phyloP scores from a whole-genome alignment of 371 early-diverging fungal genomes.

The Circinella umbellata region DNA sequence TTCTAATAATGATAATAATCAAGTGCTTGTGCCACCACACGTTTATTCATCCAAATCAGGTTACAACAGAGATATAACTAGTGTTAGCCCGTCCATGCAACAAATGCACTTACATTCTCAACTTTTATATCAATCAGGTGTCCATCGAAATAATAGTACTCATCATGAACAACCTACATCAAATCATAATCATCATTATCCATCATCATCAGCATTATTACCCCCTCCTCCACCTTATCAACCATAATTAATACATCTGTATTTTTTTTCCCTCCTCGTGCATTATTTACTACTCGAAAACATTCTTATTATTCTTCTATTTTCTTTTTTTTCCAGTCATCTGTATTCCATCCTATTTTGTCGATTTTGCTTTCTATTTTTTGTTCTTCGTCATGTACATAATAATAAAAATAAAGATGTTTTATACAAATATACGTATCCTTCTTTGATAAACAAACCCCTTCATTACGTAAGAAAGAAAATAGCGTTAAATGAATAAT shows the following conservation, averaged over 20 bases:
- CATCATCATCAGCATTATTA: constrained; percentile 3
- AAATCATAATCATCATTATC: background rate
- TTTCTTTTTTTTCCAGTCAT: background rate
- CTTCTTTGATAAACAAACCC: too few relatives aligned
- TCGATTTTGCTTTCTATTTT: too few relatives aligned
- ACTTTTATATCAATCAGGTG: constrained; percentile 15
- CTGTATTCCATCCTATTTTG: too few relatives aligned
- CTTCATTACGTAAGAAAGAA: too few relatives aligned
- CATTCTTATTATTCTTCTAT: background rate
- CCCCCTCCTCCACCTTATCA: constrained; percentile 17
- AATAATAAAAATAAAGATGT: too few relatives aligned
- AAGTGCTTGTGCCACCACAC: background rate
- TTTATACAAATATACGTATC: too few relatives aligned
- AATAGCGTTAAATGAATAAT: too few relatives aligned
- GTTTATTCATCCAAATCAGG: background rate
- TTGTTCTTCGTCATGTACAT: too few relatives aligned
- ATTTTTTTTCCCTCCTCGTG: background rate
- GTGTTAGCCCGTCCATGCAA: constrained; percentile 21
- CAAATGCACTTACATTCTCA: constrained; percentile 20
- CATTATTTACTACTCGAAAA: too few relatives aligned
- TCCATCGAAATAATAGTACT: constrained; percentile 3
- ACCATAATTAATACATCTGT: constrained; percentile 4
- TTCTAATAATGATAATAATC: background rate
- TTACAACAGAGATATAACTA: background rate
- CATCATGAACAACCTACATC: background rate